Base-by-base conservation (phyloP, 2,329 filamentous ascomycete genomes). In the Scedosporium boydii region DNA sequence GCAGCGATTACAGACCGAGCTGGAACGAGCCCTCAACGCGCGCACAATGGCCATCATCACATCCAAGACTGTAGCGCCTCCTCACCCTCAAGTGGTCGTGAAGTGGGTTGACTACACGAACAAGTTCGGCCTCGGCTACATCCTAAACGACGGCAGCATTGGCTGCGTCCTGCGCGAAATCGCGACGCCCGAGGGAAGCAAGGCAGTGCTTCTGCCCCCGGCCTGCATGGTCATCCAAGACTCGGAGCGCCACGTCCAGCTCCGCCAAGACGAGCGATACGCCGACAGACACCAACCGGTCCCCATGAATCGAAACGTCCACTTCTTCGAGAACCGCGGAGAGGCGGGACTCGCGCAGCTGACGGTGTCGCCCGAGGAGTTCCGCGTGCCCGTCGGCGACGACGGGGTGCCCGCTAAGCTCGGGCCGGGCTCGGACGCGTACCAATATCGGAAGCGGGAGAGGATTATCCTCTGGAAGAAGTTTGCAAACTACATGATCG, bases 81-180 rank as follows among this genome's bases (percentile, higher is more conserved):
- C 86, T 65, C 73, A 87, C 70, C 81, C 88, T 70, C 75, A 86
- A 70, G 83, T 88, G 55, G 85, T 88, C 12, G 83, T 88, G 10
- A 91, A 93, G 70, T 95, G 90, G 90, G 90, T 95, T 6, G 90
- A 95, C 71, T 95, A 95, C 73, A 91, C 89, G 64, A 91, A 92
- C 74, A 92, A 92, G 71, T 91, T 92, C 71, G 90, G 90, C 12
- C 81, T 95, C 16, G 90, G 90, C 42, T 95, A 93, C 69, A 91
- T 93, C 63, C 78, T 95, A 61, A 90, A 90, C 65, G 89, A 93
- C 66, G 90, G 90, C 34, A 91, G 87, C 65, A 87, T 93, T 21
- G 90, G 90, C 16, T 92, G 88, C 66, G 84, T 88, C 58, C 76
- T 86, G 59, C 78, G 80, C 26, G 82, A 82, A 63, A 82, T 86